Conservation (phyloP, 495 filamentous ascomycete species). For the Neurospora tetrasperma region DNA sequence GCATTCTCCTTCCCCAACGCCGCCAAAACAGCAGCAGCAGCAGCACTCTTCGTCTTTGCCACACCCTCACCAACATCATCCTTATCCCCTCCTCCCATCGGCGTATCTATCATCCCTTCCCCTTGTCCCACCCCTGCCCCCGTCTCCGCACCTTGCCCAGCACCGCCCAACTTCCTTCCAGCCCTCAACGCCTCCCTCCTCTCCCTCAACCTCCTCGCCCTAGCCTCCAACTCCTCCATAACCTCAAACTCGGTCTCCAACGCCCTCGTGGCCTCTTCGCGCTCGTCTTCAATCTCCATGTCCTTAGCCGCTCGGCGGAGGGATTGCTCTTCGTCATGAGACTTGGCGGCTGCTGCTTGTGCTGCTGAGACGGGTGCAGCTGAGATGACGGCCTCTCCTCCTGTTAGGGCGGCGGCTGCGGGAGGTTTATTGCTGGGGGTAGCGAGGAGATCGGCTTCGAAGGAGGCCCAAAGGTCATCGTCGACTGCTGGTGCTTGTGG, state of each 20-base stretch:
- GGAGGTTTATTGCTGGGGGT: no score
- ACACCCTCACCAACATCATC: slow-evolving; percentile 7
- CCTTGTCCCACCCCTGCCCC: slow-evolving; percentile 13
- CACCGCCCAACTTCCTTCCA: slow-evolving; percentile 24
- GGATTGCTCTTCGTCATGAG: slow-evolving; percentile 46
- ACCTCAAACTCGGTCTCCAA: slow-evolving; percentile 87
- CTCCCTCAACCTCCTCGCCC: slow-evolving; percentile 67
- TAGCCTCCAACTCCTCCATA: slow-evolving; percentile 82
- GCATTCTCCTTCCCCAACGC: slow-evolving; percentile 29
- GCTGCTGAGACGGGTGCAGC: slow-evolving; percentile 60
- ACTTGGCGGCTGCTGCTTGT: slow-evolving; percentile 56
- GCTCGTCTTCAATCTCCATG: slow-evolving; percentile 52
- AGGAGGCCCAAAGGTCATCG: slow-evolving; percentile 84
- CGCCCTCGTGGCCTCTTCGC: slow-evolving; percentile 71
- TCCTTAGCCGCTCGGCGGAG: slow-evolving; percentile 54
- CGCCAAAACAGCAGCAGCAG: background rate
- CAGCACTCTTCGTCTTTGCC: background rate
- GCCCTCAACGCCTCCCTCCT: slow-evolving; percentile 44
- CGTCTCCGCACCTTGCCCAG: slow-evolving; percentile 5
- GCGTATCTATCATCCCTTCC: background rate
- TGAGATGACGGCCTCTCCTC: slow-evolving; percentile 40
- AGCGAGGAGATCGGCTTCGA: slow-evolving; percentile 71
- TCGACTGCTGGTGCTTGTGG: slow-evolving; percentile 35
- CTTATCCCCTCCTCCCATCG: slow-evolving; percentile 16
- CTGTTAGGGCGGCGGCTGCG: no score